phyloP scores from a whole-genome alignment of 2,329 filamentous ascomycete species.

The Pochonia chlamydosporia region DNA sequence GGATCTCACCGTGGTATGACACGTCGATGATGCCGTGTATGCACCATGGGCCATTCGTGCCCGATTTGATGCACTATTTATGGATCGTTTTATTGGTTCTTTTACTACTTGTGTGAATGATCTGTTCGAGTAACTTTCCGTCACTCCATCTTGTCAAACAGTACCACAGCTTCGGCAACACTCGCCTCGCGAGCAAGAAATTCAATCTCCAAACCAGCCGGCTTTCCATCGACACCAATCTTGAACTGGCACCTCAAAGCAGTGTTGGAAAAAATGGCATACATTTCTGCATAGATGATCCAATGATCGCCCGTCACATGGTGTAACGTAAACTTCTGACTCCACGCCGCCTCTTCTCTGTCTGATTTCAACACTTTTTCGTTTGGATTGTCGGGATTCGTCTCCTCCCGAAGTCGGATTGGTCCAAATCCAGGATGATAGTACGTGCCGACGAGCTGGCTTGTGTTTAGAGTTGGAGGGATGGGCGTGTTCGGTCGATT shows the following conservation, averaged over 20 bases:
- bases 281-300: constrained; percentile 18
- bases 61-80: no score
- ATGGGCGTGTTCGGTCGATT: constrained; percentile 26
- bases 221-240: background rate
- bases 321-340: constrained; percentile 12
- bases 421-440: constrained; percentile 34
- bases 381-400: constrained; percentile 4
- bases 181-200: background rate
- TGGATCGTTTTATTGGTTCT: no score
- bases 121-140: no score
- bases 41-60: no score
- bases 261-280: background rate
- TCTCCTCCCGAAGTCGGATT: constrained; percentile 13
- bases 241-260: background rate
- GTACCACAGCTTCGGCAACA: background rate
- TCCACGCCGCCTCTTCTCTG: constrained; percentile 15
- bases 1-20: no score
- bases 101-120: no score
- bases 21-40: no score
- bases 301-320: constrained; percentile 22
- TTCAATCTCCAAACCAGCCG: constrained; percentile 19
- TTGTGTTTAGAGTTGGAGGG: constrained; percentile 27
- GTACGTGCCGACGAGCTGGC: constrained; percentile 33
- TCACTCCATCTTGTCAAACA: background rate
- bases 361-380: constrained; percentile 15